phyloP scores from a whole-genome alignment of 306 rosid species.

The Gynostemma pentaphyllum region DNA sequence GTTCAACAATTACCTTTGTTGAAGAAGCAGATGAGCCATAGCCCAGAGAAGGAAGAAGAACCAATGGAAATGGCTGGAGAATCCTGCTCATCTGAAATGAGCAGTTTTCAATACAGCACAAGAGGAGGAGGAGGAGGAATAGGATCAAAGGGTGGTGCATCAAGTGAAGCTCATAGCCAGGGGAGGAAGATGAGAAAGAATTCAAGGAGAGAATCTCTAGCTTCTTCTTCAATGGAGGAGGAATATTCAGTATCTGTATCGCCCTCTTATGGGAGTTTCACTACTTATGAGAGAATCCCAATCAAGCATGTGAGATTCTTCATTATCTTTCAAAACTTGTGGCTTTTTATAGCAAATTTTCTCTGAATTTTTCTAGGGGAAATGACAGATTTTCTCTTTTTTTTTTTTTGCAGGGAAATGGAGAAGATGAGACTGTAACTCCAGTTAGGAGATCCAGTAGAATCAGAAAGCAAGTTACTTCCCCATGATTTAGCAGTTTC shows the following conservation, averaged over 20 bases:
- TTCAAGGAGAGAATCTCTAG: constrained; percentile 49
- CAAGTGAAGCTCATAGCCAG: constrained; percentile 27
- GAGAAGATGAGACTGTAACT: constrained; percentile 47
- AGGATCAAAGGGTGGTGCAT: background rate
- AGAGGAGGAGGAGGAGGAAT: constrained; percentile 1
- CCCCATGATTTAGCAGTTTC: constrained; percentile 34
- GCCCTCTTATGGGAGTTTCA: constrained; percentile 72
- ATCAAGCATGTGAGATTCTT: constrained; percentile 34
- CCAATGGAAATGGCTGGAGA: constrained; percentile 29
- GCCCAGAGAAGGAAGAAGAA: constrained; percentile 9
- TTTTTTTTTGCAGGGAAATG: constrained; percentile 26
- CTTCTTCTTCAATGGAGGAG: constrained; percentile 45
- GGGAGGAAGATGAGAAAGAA: constrained; percentile 41
- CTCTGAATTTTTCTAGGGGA: background rate
- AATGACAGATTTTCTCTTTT: background rate
- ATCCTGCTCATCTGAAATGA: constrained; percentile 53
- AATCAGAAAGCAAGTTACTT: constrained; percentile 38
- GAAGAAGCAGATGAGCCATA: constrained; percentile 15
- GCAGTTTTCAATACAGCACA: constrained; percentile 46
- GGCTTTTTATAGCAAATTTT: background rate
- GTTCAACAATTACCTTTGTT: constrained; percentile 14
- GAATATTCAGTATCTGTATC: constrained; percentile 44
- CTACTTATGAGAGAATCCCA: constrained; percentile 52
- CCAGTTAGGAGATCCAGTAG: constrained; percentile 88
- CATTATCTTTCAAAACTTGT: background rate